A percentile compares a stretch with the other conserved stretches of the same genome.
phyloP scores from a whole-genome alignment of 75 land plant genomes.

The Selaginella moellendorffii region DNA sequence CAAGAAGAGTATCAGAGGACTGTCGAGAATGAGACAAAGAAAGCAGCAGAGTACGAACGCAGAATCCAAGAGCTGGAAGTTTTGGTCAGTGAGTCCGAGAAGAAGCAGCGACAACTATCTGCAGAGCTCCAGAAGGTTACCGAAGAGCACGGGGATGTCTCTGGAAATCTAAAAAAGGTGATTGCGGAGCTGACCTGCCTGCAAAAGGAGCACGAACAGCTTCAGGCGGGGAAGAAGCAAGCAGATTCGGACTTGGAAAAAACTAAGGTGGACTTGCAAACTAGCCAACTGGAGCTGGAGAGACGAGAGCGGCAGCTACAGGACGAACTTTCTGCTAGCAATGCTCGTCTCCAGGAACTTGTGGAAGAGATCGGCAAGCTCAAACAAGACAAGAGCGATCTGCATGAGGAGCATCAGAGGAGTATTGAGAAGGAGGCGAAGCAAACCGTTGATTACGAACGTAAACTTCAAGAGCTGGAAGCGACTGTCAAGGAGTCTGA shows the following conservation, averaged over 20 bases:
- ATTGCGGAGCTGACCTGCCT: no score
- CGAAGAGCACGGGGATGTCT: no score
- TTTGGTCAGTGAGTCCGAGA: neutral
- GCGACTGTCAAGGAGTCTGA: neutral
- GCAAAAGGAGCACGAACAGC: no score
- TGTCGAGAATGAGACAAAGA: neutral
- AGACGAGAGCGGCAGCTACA: no score
- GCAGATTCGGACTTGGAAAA: neutral
- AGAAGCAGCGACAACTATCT: no score
- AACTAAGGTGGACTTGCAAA: no score
- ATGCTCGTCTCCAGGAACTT: neutral
- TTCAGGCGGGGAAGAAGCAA: no score
- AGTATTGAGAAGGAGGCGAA: neutral
- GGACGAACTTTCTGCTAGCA: neutral
- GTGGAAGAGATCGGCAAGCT: neutral
- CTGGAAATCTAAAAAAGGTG: no score
- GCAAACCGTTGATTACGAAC: neutral
- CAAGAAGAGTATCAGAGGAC: neutral
- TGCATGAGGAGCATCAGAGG: neutral
- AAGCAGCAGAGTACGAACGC: neutral
- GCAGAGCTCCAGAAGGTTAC: no score
- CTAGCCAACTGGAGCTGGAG: no score
- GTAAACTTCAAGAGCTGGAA: neutral
- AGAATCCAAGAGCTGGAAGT: neutral
- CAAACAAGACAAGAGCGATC: neutral